phyloP scores from a whole-genome alignment of 495 filamentous ascomycete species.

The Neurospora sp. region DNA sequence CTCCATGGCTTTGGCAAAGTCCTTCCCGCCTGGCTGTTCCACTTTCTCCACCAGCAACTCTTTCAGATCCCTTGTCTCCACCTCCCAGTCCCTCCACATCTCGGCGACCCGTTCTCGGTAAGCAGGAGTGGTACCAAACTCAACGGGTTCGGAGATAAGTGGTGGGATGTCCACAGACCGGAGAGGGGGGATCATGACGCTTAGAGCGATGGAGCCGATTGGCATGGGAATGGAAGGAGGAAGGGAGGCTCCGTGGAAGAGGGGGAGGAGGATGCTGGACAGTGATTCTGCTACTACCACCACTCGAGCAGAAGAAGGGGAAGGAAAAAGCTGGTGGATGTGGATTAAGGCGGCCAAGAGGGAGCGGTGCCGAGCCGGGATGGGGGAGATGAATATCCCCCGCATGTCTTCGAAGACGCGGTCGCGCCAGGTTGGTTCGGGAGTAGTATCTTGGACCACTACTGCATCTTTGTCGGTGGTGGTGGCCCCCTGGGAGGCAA shows the following conservation, averaged over 20 bases:
- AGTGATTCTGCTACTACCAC: constrained; percentile 24
- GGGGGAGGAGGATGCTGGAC: constrained; percentile 17
- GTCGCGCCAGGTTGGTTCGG: background rate
- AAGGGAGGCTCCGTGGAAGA: constrained; percentile 15
- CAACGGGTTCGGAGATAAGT: constrained; percentile 1
- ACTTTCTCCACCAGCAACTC: background rate
- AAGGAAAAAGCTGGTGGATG: constrained; percentile 7
- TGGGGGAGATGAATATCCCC: background rate
- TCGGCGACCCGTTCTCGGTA: background rate
- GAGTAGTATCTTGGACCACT: background rate
- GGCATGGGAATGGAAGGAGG: constrained; percentile 7
- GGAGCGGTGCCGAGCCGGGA: constrained; percentile 12
- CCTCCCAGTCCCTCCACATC: constrained; percentile 4
- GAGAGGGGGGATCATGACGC: constrained; percentile 18
- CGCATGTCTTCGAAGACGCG: background rate
- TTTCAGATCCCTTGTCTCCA: background rate
- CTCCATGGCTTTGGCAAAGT: background rate
- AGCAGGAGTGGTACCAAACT: constrained; percentile 2
- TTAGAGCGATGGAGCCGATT: constrained; percentile 9
- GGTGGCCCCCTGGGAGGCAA: background rate
- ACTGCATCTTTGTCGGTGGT: background rate
- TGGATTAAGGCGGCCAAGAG: constrained; percentile 15
- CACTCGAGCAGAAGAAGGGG: constrained; percentile 8
- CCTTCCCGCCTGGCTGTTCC: background rate
- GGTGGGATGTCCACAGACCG: constrained; percentile 19